phyloP scores from a whole-genome alignment of 176 grass and related monocot genomes.

The Oryza officinalis region DNA sequence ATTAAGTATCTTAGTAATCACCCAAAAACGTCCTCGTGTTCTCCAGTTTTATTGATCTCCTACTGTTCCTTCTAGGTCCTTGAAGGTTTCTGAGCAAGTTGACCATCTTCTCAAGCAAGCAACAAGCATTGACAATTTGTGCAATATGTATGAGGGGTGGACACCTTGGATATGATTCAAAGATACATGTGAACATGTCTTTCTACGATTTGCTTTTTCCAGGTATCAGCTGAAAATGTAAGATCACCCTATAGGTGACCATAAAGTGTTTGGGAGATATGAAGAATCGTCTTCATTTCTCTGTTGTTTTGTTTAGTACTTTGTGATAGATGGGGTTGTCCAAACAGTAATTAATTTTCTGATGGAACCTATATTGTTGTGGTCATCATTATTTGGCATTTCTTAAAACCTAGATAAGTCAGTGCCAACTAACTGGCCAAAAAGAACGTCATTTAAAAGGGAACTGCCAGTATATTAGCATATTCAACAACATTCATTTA shows the following conservation, averaged over 20 bases:
- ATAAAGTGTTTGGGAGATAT: not conserved
- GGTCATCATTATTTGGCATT: not conserved
- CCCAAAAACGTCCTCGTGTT: slow-evolving; percentile 19
- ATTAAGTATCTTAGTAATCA: slow-evolving; percentile 30
- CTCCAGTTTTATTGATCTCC: slow-evolving; percentile 33
- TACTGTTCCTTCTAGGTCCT: slow-evolving; percentile 55
- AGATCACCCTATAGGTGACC: slow-evolving; percentile 15
- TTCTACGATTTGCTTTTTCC: slow-evolving; percentile 9
- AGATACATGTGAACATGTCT: not conserved
- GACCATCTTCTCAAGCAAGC: slow-evolving; percentile 92
- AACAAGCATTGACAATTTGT: slow-evolving; percentile 90
- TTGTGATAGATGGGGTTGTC: slow-evolving; percentile 9
- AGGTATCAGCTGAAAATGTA: slow-evolving; percentile 37
- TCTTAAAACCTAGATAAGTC: not conserved
- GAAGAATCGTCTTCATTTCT: slow-evolving; percentile 13
- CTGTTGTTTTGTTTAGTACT: not conserved
- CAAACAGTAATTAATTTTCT: slow-evolving; percentile 2
- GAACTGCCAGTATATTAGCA: not conserved
- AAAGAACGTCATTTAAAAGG: not conserved
- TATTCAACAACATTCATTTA: slow-evolving; percentile 17
- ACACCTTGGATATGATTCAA: slow-evolving; percentile 93
- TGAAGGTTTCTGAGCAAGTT: slow-evolving; percentile 81
- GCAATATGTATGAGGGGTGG: slow-evolving; percentile 99
- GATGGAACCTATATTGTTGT: slow-evolving; percentile 12
- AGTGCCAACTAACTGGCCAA: not conserved